Evolutionary conservation across 305 asterid species (phyloP), one percentile per base, ranked within the genome.

Genomic region (Lippia alba): DNA sequence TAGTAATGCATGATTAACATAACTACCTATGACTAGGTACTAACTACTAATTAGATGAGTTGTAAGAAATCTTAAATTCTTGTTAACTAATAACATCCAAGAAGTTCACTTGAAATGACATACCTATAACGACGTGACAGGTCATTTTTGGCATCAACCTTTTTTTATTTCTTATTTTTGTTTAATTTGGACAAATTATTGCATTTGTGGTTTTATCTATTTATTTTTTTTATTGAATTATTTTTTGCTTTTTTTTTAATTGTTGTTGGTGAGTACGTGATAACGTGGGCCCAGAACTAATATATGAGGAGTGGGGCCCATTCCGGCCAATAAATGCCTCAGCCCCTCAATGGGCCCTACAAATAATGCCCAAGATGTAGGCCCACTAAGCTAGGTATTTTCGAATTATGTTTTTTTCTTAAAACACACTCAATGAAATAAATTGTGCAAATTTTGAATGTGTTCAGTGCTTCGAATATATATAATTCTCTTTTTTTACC

Each of bases 291-390:
- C 56, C 56, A 51, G 8, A 51, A 16, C 32, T 66, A 40, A 46
- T 18, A 45, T 50, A 18, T 48, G 34, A 15, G 30, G 55, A 18
- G 30, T 41, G 67, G 82, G 87, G 74, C 64, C 69, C 77, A 70
- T 53, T 78, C 80, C 70, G 80, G 78, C 70, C 81, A 87, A 79
- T 81, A 61, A 73, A 78, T 85, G 77, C 85, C 69, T 77, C 79
- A 75, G 79, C 73, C 79, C 81, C 70, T 69, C 75, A 62, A 74
- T 61, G 50, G 56, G 24, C 65, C 63, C 11, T 6, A 18, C 3
- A 30, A 15, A 33, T 16, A 41, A 50, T 33, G 70, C 68, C 73
- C 76, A 61, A 66, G 53, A 50, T 4, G 14, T 34, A 33, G 70
- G 76, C 75, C 76, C 70, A 33, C 66, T 30, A n/a, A 9, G n/a